Evolutionary conservation across 352 stramenopile species (phyloP), one percentile per base, ranked within the genome.

Genomic region (Pythium plurisporium): DNA sequence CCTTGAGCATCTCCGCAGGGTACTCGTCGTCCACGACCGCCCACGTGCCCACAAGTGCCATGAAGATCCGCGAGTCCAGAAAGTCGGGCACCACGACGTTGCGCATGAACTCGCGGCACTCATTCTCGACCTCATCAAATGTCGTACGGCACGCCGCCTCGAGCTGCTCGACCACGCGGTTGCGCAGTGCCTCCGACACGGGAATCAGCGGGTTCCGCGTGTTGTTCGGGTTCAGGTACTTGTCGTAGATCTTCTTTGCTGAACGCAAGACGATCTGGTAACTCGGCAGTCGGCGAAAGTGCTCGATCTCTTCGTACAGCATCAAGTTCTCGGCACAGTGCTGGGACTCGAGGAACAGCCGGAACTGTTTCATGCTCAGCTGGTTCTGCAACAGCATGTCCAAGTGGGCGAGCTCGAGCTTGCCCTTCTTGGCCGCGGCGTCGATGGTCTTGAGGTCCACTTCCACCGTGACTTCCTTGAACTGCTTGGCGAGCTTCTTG

Each of bases 211-310:
- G 62, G 42, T 75, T 82, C 22, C 74, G 69, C 25, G 72, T 57
- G 57, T 81, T 90, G 40, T 29, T 66, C 10, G 72, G 75, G 62
- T 87, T 88, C 31, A 93, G 55, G 59, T 90, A 93, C 66, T 93
- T 93, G 65, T 91, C 83, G 60, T 87, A 89, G 47, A 93, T 89
- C 56, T 93, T 93, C 64, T 84, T 85, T 41, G 83, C 83, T 25
- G 79, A 87, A 19, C 83, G 83, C 22, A 90, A 44, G 23, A 93
- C 80, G 59, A 93, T 93, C 69, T 93, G 80, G 66, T 93, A 89
- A 22, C 77, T 89, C 26, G 83, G 83, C 30, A 93, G 63, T 3
- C 83, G 69, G 7, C 79, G 75, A 17, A 88, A 93, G 27, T 93
- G 78, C 54, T 93, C 83, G 42, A 93, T 89, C 51, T 93, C 83